A percentile compares a stretch with the other conserved stretches of the same genome.
These are phyloP conservation scores for Leishmania mexicana DNA, from an alignment of 208 protist genomes.

Conservation along the genomic window DNA sequence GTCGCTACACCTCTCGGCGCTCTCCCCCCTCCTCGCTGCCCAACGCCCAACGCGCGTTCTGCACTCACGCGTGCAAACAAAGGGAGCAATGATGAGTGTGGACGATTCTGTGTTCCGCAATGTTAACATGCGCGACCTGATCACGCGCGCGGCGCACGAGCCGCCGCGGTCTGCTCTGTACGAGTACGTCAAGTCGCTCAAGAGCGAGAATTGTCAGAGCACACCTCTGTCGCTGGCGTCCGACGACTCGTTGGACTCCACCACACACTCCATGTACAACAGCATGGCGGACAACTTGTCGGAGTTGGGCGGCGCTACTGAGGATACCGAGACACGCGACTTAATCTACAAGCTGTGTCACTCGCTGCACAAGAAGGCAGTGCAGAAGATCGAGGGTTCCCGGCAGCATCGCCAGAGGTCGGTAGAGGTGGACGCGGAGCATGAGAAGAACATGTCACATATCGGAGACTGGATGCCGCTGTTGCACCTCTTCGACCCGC, in stretches of 20 bases:
- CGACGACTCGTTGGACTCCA: slow-evolving; percentile 65
- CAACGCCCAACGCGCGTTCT: too few species aligned
- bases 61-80: background rate
- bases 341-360: slow-evolving; percentile 78
- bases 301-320: slow-evolving; percentile 13
- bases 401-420: slow-evolving; percentile 27
- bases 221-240: slow-evolving; percentile 42
- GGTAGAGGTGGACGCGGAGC: slow-evolving; percentile 34
- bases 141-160: slow-evolving; percentile 24
- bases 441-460: slow-evolving; percentile 77
- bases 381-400: slow-evolving; percentile 42
- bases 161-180: slow-evolving; percentile 41
- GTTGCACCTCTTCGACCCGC: slow-evolving; percentile 80
- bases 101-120: slow-evolving; percentile 12
- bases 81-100: background rate
- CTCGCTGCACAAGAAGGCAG: slow-evolving; percentile 73
- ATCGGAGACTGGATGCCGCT: slow-evolving; percentile 83
- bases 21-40: background rate
- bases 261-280: slow-evolving; percentile 34
- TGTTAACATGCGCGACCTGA: slow-evolving; percentile 32
- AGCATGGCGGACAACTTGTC: slow-evolving; percentile 28
- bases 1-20: background rate
- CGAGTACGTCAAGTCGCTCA: slow-evolving; percentile 48
- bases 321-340: slow-evolving; percentile 47
- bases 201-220: slow-evolving; percentile 9